phyloP scores from a whole-genome alignment of 1,284 basidiomycete species.

The Cutaneotrichosporon arboriforme region DNA sequence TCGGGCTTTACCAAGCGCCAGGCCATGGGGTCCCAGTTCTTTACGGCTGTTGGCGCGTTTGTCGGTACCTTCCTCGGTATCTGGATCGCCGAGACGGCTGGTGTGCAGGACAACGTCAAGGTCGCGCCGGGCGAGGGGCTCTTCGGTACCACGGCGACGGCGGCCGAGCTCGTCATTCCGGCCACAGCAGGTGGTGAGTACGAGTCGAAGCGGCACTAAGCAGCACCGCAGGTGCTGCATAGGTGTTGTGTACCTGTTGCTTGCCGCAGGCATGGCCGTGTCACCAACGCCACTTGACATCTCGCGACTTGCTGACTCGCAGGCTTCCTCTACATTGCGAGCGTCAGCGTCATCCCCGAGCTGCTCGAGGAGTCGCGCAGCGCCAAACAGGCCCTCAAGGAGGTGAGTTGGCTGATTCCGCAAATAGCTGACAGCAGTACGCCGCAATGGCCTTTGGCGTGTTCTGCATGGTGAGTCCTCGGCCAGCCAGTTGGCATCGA shows the following conservation, averaged over 20 bases:
- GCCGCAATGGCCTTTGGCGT: slow-evolving; percentile 82
- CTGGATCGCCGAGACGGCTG: slow-evolving; percentile 58
- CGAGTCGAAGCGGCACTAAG: neutral
- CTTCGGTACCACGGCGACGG: slow-evolving; percentile 69
- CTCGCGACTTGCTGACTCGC: neutral
- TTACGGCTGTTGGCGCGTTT: slow-evolving; percentile 82
- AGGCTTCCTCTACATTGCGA: slow-evolving; percentile 87
- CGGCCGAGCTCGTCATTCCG: slow-evolving; percentile 78
- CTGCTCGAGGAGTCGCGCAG: slow-evolving; percentile 78
- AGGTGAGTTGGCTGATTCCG: slow-evolving; percentile 54
- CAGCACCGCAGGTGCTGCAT: neutral
- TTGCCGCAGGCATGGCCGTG: no score
- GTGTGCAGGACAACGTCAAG: slow-evolving; percentile 34
- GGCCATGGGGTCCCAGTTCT: slow-evolving; percentile 83
- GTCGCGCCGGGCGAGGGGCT: slow-evolving; percentile 57
- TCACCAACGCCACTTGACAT: neutral
- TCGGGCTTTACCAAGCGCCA: slow-evolving; percentile 82
- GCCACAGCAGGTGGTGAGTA: slow-evolving; percentile 66
- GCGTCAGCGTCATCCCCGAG: slow-evolving; percentile 81
- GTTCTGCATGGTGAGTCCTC: slow-evolving; percentile 64
- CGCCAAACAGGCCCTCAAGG: slow-evolving; percentile 73
- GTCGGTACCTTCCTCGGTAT: slow-evolving; percentile 87
- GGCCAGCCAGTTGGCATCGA: no score
- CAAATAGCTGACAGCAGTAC: slow-evolving; percentile 55
- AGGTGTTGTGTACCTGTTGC: no score